Conservation (phyloP, 164 flowering plant species). For the Tetrastigma voinierianum region DNA sequence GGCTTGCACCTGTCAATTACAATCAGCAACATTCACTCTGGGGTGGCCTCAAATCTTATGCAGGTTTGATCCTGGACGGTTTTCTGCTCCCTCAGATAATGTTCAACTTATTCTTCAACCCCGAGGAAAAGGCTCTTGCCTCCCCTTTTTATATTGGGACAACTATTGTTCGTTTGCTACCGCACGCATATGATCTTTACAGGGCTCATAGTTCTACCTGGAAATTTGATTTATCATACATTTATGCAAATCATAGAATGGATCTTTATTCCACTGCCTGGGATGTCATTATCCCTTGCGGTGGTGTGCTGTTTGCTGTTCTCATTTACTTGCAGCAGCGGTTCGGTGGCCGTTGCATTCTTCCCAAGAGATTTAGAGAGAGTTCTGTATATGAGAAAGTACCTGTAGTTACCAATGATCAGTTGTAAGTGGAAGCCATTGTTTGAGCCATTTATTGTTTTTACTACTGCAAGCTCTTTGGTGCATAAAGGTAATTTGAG, state of each 20-base stretch:
- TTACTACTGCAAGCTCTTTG: background rate
- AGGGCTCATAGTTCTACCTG: constrained; percentile 25
- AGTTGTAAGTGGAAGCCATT: constrained; percentile 8
- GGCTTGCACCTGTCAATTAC: background rate
- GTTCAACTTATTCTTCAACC: constrained; percentile 33
- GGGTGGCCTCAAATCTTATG: constrained; percentile 34
- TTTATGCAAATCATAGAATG: constrained; percentile 38
- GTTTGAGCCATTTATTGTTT: background rate
- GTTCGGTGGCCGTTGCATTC: constrained; percentile 34
- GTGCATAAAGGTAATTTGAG: background rate
- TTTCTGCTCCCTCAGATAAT: constrained; percentile 47
- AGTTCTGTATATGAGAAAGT: constrained; percentile 34
- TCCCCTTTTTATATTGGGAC: constrained; percentile 35
- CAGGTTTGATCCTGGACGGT: constrained; percentile 42
- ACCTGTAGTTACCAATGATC: constrained; percentile 23
- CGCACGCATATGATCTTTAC: constrained; percentile 46
- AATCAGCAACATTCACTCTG: constrained; percentile 21
- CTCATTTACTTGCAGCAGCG: constrained; percentile 39
- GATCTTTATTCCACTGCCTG: constrained; percentile 44
- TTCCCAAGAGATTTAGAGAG: constrained; percentile 31
- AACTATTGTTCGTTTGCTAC: constrained; percentile 36
- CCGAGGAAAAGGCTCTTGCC: constrained; percentile 28
- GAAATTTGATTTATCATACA: constrained; percentile 22
- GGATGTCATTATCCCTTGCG: constrained; percentile 35
- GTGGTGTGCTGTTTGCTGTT: constrained; percentile 33